Evolutionary conservation across 257 asterid species (phyloP).

Genomic region (Solanum chilense): DNA sequence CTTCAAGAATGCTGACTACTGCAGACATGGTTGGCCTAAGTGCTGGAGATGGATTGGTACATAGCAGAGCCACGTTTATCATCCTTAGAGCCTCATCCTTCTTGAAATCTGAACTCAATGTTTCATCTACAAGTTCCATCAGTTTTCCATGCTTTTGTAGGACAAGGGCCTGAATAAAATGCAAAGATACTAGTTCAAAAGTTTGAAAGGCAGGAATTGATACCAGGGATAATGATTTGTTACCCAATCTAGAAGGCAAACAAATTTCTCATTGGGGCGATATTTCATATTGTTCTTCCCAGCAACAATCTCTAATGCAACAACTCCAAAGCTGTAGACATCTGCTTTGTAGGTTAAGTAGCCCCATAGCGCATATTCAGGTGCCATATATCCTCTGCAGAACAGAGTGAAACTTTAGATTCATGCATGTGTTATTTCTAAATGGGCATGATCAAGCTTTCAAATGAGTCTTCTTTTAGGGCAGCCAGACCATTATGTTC

Average conservation of each 20-base stretch:
- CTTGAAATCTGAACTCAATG: constrained; percentile 22
- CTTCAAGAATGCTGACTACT: constrained; percentile 49
- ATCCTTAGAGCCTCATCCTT: constrained; percentile 31
- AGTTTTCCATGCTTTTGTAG: constrained; percentile 32
- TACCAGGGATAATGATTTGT: background rate
- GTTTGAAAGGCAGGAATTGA: background rate
- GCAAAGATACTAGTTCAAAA: background rate
- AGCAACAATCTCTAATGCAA: constrained; percentile 48
- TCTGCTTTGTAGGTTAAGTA: constrained; percentile 57
- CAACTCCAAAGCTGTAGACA: constrained; percentile 59
- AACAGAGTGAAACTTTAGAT: background rate
- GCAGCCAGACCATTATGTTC: background rate
- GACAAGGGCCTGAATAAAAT: constrained; percentile 37
- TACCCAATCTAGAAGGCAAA: constrained; percentile 66
- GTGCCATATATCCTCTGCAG: constrained; percentile 64
- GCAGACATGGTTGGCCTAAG: constrained; percentile 57
- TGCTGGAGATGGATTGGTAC: constrained; percentile 55
- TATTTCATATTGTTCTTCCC: constrained; percentile 48
- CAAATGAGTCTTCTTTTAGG: background rate
- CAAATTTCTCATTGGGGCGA: constrained; percentile 34
- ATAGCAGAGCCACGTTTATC: constrained; percentile 38
- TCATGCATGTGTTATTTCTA: background rate
- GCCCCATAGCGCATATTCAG: constrained; percentile 65
- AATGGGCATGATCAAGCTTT: background rate
- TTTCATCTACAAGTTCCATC: constrained; percentile 44